Conservation (phyloP, 2,329 filamentous ascomycete genomes). For the Malbranchea zuffiana region DNA sequence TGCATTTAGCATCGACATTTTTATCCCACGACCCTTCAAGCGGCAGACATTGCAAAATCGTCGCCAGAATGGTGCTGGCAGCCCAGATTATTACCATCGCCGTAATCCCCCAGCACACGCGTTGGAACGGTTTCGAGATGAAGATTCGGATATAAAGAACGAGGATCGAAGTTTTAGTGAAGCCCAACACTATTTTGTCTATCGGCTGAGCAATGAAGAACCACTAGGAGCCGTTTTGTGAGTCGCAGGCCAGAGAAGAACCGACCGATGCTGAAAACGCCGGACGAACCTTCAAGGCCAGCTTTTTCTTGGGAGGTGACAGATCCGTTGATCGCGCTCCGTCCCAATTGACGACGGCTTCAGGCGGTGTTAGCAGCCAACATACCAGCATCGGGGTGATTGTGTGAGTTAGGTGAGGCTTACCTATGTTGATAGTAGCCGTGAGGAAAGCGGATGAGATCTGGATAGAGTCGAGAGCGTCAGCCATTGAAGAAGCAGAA, state of each 20-base stretch:
- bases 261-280: not conserved
- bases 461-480: no score
- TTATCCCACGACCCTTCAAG: constrained; percentile 19
- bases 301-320: constrained; percentile 4
- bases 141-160: constrained; percentile 47
- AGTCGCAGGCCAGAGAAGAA: not conserved
- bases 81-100: constrained; percentile 36
- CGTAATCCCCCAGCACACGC: constrained; percentile 34
- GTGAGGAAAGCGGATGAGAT: constrained; percentile 19
- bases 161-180: constrained; percentile 44
- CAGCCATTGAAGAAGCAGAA: not conserved
- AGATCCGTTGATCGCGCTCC: constrained; percentile 18
- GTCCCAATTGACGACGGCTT: constrained; percentile 22
- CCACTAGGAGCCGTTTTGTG: constrained; percentile 23
- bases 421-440: constrained; percentile 18
- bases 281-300: constrained; percentile 16
- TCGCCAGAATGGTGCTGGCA: constrained; percentile 16
- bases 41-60: constrained; percentile 18
- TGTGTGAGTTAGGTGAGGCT: not conserved
- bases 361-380: not conserved
- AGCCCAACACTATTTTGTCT: constrained; percentile 45
- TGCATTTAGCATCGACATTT: constrained; percentile 17
- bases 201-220: constrained; percentile 44
- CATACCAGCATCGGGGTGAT: not conserved
- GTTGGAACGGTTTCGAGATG: constrained; percentile 35